phyloP scores from a whole-genome alignment of 2,329 filamentous ascomycete species.

The Sarocladium oryzae region DNA sequence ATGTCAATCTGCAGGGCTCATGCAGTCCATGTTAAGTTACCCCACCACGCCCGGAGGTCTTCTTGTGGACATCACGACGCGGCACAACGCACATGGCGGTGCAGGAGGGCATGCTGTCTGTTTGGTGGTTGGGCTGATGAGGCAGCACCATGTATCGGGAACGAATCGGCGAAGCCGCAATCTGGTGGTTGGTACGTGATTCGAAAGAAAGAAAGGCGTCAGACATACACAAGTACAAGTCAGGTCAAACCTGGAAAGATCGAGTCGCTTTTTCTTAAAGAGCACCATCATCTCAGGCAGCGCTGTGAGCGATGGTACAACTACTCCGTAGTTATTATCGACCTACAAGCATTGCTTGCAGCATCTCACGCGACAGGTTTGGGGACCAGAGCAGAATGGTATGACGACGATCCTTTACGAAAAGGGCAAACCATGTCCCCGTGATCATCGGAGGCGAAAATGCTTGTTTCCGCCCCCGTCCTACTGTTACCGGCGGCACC shows the following conservation, averaged over 20 bases:
- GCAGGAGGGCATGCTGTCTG: neutral
- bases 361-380: too few relatives aligned
- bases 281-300: too few relatives aligned
- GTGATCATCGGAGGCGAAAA: constrained; percentile 9
- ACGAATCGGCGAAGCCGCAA: neutral
- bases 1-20: constrained; percentile 4
- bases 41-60: neutral
- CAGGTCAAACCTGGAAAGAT: too few relatives aligned
- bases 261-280: too few relatives aligned
- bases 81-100: neutral
- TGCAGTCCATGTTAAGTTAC: constrained; percentile 7
- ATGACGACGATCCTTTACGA: neutral
- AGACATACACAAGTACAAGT: neutral
- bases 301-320: too few relatives aligned
- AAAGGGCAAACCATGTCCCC: neutral
- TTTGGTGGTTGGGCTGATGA: neutral
- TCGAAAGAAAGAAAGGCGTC: too few relatives aligned
- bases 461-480: constrained; percentile 6
- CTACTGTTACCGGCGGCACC: neutral
- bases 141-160: neutral
- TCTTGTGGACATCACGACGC: neutral
- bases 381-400: too few relatives aligned
- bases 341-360: too few relatives aligned
- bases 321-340: neutral
- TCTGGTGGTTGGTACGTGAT: neutral